Evolutionary conservation across 805 yeast genomes (phyloP), one percentile per base, ranked within the genome.

Genomic region (Cyberlindnera xylosilytica): DNA sequence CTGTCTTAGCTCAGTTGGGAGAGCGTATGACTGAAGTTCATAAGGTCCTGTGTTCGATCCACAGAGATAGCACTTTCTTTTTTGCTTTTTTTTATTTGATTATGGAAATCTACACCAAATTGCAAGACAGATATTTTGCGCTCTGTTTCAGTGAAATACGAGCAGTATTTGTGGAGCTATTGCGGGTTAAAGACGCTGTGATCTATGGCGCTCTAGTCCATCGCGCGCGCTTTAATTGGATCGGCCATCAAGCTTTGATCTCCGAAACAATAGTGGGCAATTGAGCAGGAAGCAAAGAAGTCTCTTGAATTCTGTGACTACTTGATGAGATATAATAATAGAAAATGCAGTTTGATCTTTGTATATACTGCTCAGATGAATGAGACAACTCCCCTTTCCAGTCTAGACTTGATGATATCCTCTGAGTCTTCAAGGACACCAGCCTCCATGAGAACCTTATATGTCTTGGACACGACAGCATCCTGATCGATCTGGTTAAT

Each of bases 31-130:
- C 61, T 58, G 61, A 58, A 58, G 61, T 80, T 80, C 86, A 78
- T 81, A 72, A 80, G 86, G 87, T 79, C 83, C 81, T 78, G 84
- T 76, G 85, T 81, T 81, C 86, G 80, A 79, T 78, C 84, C 86
- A 76, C 85, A 78, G 76, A 72, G 69, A 63, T 70, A 76, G 79
- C 79, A 73, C 53, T 41, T 49, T 43, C 20, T 39, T 39, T 36
- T 36, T 36, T 36, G 18, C 13, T 29, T 26, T 10, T 26, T 22
- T 22, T 22, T 22, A 8, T 7, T 10, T 10, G 10, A 22, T 22
- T n/a, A n/a, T n/a, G n/a, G n/a, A n/a, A n/a, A n/a, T n/a, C n/a
- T n/a, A n/a, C n/a, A n/a, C n/a, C n/a, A n/a, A n/a, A n/a, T n/a
- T n/a, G n/a, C n/a, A n/a, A n/a, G n/a, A n/a, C n/a, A n/a, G n/a